Conservation (phyloP, 805 yeast species). For the Candida sphagnicola region DNA sequence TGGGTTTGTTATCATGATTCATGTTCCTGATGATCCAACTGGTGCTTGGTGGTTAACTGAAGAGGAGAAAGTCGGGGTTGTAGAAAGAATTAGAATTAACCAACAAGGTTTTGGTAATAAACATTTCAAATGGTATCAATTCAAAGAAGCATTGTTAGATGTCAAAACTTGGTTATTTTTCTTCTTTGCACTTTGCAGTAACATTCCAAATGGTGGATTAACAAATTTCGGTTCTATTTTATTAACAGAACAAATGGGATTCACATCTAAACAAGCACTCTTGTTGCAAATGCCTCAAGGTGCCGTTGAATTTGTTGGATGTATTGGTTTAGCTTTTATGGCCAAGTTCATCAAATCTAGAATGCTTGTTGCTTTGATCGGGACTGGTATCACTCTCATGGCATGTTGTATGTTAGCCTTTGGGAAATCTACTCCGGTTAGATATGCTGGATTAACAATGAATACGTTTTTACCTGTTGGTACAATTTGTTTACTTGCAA, state of each 20-base stretch:
- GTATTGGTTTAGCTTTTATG: slow-evolving; percentile 24
- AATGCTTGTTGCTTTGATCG: slow-evolving; percentile 21
- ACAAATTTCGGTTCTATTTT: slow-evolving; percentile 34
- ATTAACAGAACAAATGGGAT: slow-evolving; percentile 22
- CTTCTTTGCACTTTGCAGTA: slow-evolving; percentile 19
- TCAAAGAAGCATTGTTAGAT: slow-evolving; percentile 32
- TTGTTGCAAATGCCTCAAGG: slow-evolving; percentile 47
- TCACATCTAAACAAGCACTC: slow-evolving; percentile 29
- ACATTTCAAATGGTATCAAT: slow-evolving; percentile 33
- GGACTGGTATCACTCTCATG: slow-evolving; percentile 17
- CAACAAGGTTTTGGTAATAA: slow-evolving; percentile 43
- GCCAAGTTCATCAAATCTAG: slow-evolving; percentile 23
- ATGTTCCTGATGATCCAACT: slow-evolving; percentile 37
- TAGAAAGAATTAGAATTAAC: slow-evolving; percentile 26
- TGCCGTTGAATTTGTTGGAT: slow-evolving; percentile 42
- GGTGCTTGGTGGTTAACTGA: slow-evolving; percentile 36
- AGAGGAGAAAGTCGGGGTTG: slow-evolving; percentile 29
- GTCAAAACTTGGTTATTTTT: slow-evolving; percentile 32
- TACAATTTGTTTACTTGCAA: slow-evolving; percentile 27
- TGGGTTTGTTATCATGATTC: slow-evolving; percentile 44
- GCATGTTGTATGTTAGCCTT: slow-evolving; percentile 41
- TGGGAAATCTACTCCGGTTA: slow-evolving; percentile 19
- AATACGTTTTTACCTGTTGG: slow-evolving; percentile 26
- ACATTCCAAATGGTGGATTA: slow-evolving; percentile 36
- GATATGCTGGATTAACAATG: slow-evolving; percentile 26